Conservation (phyloP, 495 filamentous ascomycete genomes). For the Echria macrotheca region DNA sequence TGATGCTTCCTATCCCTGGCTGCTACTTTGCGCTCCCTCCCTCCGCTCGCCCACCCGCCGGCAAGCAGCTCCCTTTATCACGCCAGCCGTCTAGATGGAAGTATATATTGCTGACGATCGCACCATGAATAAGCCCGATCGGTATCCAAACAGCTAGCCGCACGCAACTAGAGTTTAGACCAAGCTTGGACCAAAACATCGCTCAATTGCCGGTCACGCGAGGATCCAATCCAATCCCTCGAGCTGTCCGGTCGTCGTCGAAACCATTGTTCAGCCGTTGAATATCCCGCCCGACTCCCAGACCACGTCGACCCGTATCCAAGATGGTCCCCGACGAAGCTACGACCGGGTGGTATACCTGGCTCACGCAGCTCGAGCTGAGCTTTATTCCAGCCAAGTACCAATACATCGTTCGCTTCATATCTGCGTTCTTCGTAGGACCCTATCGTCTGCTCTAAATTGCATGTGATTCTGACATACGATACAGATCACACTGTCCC, state of each 20-base stretch:
- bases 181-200: no score
- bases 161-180: neutral
- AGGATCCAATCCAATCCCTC: no score
- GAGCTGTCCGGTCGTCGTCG: no score
- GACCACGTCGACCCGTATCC: neutral
- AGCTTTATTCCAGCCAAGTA: constrained; percentile 21
- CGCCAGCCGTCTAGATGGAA: constrained; percentile 16
- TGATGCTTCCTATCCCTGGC: constrained; percentile 1
- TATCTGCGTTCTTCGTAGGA: constrained; percentile 27
- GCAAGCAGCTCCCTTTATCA: no score
- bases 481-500: constrained; percentile 26
- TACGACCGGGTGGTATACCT: constrained; percentile 12
- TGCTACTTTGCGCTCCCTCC: neutral
- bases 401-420: constrained; percentile 13
- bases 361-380: constrained; percentile 18
- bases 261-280: no score
- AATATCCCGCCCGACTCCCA: no score
- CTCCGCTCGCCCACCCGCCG: no score
- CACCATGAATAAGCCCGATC: constrained; percentile 11
- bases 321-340: neutral
- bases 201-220: neutral
- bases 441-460: neutral
- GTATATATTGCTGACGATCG: neutral
- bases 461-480: no score
- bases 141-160: constrained; percentile 15